Conservation (phyloP, 164 flowering plant genomes). For the Cinnamomum chago region DNA sequence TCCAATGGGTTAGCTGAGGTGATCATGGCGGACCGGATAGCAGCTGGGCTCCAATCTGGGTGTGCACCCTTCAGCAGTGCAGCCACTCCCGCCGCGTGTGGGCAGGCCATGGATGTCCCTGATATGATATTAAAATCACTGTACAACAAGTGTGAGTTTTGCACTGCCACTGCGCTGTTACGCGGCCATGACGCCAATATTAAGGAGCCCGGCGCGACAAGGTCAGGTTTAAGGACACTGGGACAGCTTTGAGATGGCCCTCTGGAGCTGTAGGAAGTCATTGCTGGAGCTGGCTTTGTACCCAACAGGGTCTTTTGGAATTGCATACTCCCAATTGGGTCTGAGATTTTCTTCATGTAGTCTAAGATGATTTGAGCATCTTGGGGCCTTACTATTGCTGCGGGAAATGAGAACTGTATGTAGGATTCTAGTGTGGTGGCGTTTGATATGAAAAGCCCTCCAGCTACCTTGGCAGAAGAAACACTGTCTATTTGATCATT, state of each 20-base stretch:
- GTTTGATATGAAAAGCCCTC: slow-evolving; percentile 49
- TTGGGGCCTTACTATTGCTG: slow-evolving; percentile 24
- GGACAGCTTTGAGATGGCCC: slow-evolving; percentile 38
- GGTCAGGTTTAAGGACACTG: slow-evolving; percentile 55
- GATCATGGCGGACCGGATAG: slow-evolving; percentile 68
- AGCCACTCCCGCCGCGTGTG: slow-evolving; percentile 57
- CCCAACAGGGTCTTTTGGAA: slow-evolving; percentile 38
- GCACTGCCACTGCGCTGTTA: slow-evolving; percentile 8
- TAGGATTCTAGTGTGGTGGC: slow-evolving; percentile 18
- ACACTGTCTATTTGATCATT: slow-evolving; percentile 26
- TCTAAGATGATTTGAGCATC: slow-evolving; percentile 29
- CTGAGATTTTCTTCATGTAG: slow-evolving; percentile 25
- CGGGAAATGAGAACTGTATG: slow-evolving; percentile 32
- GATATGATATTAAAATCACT: slow-evolving; percentile 45
- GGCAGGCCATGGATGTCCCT: slow-evolving; percentile 74
- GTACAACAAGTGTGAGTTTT: slow-evolving; percentile 12
- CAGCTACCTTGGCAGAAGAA: slow-evolving; percentile 24
- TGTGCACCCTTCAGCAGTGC: slow-evolving; percentile 51
- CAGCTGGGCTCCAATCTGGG: slow-evolving; percentile 68
- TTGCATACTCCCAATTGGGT: slow-evolving; percentile 30
- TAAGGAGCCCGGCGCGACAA: slow-evolving; percentile 48
- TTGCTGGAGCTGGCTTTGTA: slow-evolving; percentile 45
- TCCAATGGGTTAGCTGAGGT: slow-evolving; percentile 45
- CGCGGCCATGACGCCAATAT: slow-evolving; percentile 57
- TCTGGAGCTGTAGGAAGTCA: slow-evolving; percentile 53